Percentiles rank a stretch among this genome's conserved stretches.
These are phyloP conservation scores for Wallacemonas rigidus DNA, from an alignment of 208 protist genomes.

Conservation along the genomic window DNA sequence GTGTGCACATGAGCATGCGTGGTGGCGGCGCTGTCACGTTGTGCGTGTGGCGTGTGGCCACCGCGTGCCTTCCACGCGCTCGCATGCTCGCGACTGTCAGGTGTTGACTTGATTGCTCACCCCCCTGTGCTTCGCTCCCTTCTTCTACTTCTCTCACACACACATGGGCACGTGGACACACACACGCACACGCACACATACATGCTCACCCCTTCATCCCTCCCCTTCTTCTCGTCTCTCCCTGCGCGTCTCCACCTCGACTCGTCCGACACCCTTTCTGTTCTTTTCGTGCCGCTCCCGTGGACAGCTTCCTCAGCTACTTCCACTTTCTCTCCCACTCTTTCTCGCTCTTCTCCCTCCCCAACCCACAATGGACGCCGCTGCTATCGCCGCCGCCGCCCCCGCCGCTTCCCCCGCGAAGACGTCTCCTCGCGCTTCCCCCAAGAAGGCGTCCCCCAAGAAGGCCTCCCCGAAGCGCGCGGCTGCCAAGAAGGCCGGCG, in stretches of 20 bases:
- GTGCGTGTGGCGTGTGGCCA: no score
- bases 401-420: constrained; percentile 17
- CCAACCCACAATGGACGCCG: constrained; percentile 14
- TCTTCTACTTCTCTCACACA: no score
- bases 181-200: no score
- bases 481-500: constrained; percentile 14
- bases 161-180: no score
- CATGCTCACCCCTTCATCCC: neutral
- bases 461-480: constrained; percentile 24
- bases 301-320: constrained; percentile 17
- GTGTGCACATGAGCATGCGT: no score
- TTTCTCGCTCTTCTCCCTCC: neutral
- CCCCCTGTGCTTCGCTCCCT: no score
- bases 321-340: constrained; percentile 4
- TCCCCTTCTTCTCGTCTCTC: constrained; percentile 6
- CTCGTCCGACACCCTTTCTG: neutral
- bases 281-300: neutral
- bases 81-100: no score
- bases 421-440: constrained; percentile 18
- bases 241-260: constrained; percentile 2
- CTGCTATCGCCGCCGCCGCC: constrained; percentile 14
- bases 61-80: no score
- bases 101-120: no score
- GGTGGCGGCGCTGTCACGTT: no score
- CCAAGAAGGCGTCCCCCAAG: constrained; percentile 18